Evolutionary conservation across 1,284 basidiomycete species (phyloP).

Genomic region (Ustilago lituana): DNA sequence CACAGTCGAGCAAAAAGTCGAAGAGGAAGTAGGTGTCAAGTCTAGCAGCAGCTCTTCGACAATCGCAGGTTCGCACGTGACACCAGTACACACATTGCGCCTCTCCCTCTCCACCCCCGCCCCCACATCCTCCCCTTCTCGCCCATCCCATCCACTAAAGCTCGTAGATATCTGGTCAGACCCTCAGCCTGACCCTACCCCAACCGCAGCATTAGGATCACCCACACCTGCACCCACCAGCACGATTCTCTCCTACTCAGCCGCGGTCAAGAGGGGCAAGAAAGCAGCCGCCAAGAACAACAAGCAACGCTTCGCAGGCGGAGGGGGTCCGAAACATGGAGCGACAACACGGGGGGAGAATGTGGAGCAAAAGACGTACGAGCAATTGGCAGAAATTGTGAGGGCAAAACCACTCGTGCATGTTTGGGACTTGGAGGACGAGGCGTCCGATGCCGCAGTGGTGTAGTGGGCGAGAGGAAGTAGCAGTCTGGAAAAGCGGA

Average conservation of each 20-base stretch:
- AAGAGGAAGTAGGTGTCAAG: background rate
- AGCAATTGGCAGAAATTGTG: constrained; percentile 5
- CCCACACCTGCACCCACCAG: too few relatives aligned
- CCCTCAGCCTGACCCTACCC: too few relatives aligned
- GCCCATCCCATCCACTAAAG: background rate
- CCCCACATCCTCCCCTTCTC: background rate
- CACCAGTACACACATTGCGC: constrained; percentile 22
- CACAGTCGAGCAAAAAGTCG: background rate
- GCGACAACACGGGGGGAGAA: too few relatives aligned
- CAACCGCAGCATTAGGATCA: background rate
- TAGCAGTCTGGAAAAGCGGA: too few relatives aligned
- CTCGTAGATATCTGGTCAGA: constrained; percentile 43
- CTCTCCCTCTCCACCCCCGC: constrained; percentile 2
- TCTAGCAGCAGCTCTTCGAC: background rate
- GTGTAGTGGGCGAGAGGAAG: too few relatives aligned
- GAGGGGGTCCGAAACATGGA: too few relatives aligned
- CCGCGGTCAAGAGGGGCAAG: constrained; percentile 21
- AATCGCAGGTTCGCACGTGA: constrained; percentile 17
- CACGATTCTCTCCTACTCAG: constrained; percentile 28
- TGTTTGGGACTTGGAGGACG: constrained; percentile 33
- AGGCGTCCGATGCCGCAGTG: constrained; percentile 1
- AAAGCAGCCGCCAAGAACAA: background rate
- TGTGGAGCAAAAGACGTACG: constrained; percentile 30
- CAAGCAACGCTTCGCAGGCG: background rate
- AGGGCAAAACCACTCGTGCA: constrained; percentile 17